phyloP scores from a whole-genome alignment of 495 filamentous ascomycete genomes.

The Trichocladium antarcticum region DNA sequence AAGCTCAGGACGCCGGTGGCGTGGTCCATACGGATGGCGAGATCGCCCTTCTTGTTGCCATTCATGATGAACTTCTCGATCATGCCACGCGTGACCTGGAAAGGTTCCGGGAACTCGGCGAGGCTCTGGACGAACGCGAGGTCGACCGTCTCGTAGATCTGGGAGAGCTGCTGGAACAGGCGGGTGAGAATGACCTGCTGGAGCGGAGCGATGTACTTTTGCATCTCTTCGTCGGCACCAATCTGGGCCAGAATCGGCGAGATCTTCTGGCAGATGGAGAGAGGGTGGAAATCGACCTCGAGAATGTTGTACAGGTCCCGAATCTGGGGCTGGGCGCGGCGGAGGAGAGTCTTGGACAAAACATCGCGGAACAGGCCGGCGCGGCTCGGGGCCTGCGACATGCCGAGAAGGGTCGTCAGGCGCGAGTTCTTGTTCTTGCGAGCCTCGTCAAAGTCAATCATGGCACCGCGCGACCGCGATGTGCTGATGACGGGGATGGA shows the following conservation, averaged over 20 bases:
- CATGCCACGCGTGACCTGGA: slow-evolving; percentile 79
- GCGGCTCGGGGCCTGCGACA: slow-evolving; percentile 79
- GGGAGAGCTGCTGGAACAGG: slow-evolving; percentile 96
- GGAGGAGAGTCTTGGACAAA: slow-evolving; percentile 83
- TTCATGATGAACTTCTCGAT: slow-evolving; percentile 99
- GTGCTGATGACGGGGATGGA: slow-evolving; percentile 99
- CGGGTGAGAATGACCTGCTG: slow-evolving; percentile 98
- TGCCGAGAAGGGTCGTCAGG: slow-evolving; percentile 88
- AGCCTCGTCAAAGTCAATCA: slow-evolving; percentile 93
- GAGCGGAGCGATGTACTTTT: slow-evolving; percentile 85
- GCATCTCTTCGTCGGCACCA: slow-evolving; percentile 88
- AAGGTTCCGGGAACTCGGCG: slow-evolving; percentile 92
- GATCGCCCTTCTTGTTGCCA: slow-evolving; percentile 97
- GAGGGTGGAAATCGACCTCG: slow-evolving; percentile 96
- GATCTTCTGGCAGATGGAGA: slow-evolving; percentile 98
- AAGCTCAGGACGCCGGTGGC: slow-evolving; percentile 90
- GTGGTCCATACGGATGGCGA: slow-evolving; percentile 93
- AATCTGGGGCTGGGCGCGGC: slow-evolving; percentile 85
- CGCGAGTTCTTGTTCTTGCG: slow-evolving; percentile 98
- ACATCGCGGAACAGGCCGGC: slow-evolving; percentile 90
- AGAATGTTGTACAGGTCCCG: slow-evolving; percentile 95
- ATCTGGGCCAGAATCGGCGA: slow-evolving; percentile 92
- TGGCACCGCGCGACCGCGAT: slow-evolving; percentile 83
- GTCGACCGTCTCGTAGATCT: slow-evolving; percentile 97
- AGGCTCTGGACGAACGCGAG: slow-evolving; percentile 87